phyloP scores from a whole-genome alignment of 2,329 filamentous ascomycete species.

The Xylariaceae sp. region DNA sequence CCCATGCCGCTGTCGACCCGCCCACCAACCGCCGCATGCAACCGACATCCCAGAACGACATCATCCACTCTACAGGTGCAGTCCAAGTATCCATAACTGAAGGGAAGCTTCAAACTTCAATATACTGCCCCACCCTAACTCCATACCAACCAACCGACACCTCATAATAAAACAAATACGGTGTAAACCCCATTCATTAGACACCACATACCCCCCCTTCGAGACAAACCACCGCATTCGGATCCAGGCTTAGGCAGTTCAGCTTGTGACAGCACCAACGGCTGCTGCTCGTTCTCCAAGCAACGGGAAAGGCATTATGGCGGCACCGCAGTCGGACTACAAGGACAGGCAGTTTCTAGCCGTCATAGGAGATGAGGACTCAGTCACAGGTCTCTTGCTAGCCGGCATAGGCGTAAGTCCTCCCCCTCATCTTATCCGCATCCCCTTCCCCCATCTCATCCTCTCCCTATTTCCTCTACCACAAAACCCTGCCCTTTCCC shows the following conservation, averaged over 20 bases:
- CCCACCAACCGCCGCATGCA: no score
- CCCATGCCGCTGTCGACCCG: conserved; percentile 2
- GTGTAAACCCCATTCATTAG: background rate
- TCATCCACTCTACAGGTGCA: no score
- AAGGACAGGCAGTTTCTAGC: conserved; percentile 94
- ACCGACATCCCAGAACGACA: no score
- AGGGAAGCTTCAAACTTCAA: no score
- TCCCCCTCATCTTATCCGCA: background rate
- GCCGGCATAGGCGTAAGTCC: conserved; percentile 80
- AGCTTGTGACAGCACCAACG: no score
- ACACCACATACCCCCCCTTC: background rate
- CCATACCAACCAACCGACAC: no score
- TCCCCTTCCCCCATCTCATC: background rate
- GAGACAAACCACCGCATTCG: background rate
- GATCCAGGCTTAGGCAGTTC: background rate
- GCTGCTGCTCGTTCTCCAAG: no score
- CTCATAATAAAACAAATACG: no score
- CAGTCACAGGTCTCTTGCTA: conserved; percentile 90
- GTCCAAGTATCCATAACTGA: no score
- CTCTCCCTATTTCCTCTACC: background rate
- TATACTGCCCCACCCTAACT: no score
- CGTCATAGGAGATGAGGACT: conserved; percentile 98
- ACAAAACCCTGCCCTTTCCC: no score
- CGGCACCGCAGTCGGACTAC: conserved; percentile 55
- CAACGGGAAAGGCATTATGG: no score